Evolutionary conservation across 805 yeast species (phyloP).

Genomic region (Hanseniaspora lachancei): DNA sequence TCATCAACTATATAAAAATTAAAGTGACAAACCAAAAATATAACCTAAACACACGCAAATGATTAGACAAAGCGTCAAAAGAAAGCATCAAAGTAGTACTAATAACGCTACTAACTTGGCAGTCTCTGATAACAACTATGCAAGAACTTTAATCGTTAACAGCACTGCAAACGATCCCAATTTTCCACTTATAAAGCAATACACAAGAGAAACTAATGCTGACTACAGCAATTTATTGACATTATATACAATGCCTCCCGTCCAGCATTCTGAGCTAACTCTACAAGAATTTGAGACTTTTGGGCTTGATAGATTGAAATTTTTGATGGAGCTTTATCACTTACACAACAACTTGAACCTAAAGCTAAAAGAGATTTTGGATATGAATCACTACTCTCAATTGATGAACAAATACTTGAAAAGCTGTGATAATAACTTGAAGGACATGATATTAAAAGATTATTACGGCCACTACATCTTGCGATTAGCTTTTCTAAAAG

Average conservation of each 20-base stretch:
- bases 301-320: slow-evolving; percentile 84
- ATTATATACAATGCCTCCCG: slow-evolving; percentile 66
- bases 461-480: slow-evolving; percentile 83
- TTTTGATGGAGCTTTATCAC: slow-evolving; percentile 74
- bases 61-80: slow-evolving; percentile 13
- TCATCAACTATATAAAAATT: not conserved
- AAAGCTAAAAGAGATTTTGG: slow-evolving; percentile 41
- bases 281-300: slow-evolving; percentile 85
- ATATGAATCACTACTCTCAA: slow-evolving; percentile 52
- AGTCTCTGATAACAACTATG: not conserved
- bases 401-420: slow-evolving; percentile 37
- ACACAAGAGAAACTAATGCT: slow-evolving; percentile 31
- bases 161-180: slow-evolving; percentile 1
- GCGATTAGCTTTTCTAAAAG: slow-evolving; percentile 78
- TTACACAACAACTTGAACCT: slow-evolving; percentile 48
- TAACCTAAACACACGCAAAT: not conserved
- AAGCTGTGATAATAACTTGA: slow-evolving; percentile 42
- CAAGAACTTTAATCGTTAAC: slow-evolving; percentile 4
- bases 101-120: not conserved
- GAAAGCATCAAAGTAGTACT: slow-evolving; percentile 6
- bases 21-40: not conserved
- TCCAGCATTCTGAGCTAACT: slow-evolving; percentile 55
- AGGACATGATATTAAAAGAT: slow-evolving; percentile 44
- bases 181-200: slow-evolving; percentile 20
- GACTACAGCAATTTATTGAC: slow-evolving; percentile 36